Evolutionary conservation across 2,329 filamentous ascomycete genomes (phyloP).

Genomic region (Ascochyta rabiei): DNA sequence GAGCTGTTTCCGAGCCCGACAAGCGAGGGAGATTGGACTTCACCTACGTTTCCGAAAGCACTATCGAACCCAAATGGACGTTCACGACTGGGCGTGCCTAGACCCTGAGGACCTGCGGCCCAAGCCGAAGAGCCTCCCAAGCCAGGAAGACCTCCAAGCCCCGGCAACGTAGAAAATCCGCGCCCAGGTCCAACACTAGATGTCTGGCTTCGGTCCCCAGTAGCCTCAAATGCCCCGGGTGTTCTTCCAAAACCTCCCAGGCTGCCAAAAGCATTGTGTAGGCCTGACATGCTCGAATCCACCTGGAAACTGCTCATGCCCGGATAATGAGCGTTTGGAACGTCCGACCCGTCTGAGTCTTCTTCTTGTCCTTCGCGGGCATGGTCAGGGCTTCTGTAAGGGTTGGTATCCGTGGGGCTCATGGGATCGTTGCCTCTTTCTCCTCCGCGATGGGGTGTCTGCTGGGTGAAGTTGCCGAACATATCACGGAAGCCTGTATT

Average conservation of each 20-base stretch:
- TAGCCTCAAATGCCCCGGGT: slow-evolving; percentile 60
- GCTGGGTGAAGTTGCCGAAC: slow-evolving; percentile 63
- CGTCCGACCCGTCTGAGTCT: slow-evolving; percentile 62
- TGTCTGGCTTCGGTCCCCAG: slow-evolving; percentile 89
- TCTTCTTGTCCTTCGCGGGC: slow-evolving; percentile 70
- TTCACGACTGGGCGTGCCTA: slow-evolving; percentile 74
- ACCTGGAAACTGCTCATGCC: slow-evolving; percentile 61
- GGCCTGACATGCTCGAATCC: slow-evolving; percentile 52
- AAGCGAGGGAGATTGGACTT: slow-evolving; percentile 76
- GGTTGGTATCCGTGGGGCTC: slow-evolving; percentile 95
- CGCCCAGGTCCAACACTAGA: slow-evolving; percentile 81
- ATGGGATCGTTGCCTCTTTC: slow-evolving; percentile 68
- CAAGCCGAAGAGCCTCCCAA: slow-evolving; percentile 67
- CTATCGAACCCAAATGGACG: slow-evolving; percentile 58
- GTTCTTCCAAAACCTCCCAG: slow-evolving; percentile 57
- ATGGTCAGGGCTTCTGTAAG: slow-evolving; percentile 87
- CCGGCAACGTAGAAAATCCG: slow-evolving; percentile 68
- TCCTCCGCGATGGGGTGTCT: slow-evolving; percentile 57
- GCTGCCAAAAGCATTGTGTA: slow-evolving; percentile 61
- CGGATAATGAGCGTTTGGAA: slow-evolving; percentile 57
- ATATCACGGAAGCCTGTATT: slow-evolving; percentile 63
- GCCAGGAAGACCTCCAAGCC: slow-evolving; percentile 62
- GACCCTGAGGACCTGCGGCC: slow-evolving; percentile 70
- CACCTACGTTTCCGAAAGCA: slow-evolving; percentile 76
- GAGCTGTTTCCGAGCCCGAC: slow-evolving; percentile 67